A percentile compares a stretch with the other conserved stretches of the same genome.
Conservation (phyloP, 306 rosid species). For the Prunus davidiana region DNA sequence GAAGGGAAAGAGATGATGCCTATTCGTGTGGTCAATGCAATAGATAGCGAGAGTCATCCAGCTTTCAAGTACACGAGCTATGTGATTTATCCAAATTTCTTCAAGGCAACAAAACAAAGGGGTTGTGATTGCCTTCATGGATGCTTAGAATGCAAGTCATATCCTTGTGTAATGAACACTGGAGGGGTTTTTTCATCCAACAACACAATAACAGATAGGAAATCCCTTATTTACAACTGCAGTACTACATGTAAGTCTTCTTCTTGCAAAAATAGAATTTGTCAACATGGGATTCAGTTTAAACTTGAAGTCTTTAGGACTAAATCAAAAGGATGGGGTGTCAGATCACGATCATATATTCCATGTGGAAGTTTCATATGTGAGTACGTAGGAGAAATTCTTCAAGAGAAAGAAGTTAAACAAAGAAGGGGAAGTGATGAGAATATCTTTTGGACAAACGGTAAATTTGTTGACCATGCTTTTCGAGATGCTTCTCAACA, state of each 20-base stretch:
- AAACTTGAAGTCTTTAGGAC: conserved; percentile 38
- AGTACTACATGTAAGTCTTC: conserved; percentile 31
- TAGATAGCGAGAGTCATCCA: neutral
- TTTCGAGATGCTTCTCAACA: too few species aligned
- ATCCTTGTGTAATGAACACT: conserved; percentile 31
- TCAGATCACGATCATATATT: conserved; percentile 39
- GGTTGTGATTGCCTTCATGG: conserved; percentile 26
- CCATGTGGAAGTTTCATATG: conserved; percentile 39
- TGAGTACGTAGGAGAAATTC: conserved; percentile 39
- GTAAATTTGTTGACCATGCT: too few species aligned
- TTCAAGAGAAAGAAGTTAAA: neutral
- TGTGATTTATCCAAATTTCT: neutral
- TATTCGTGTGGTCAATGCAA: conserved; percentile 20
- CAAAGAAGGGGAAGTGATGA: neutral
- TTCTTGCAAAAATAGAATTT: conserved; percentile 30
- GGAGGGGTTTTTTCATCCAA: conserved; percentile 21
- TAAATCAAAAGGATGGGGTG: conserved; percentile 40
- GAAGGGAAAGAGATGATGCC: conserved; percentile 35
- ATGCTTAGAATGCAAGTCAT: conserved; percentile 10
- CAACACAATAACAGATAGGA: neutral
- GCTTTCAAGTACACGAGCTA: conserved; percentile 19
- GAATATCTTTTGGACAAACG: too few species aligned
- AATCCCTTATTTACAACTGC: conserved; percentile 29
- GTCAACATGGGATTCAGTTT: conserved; percentile 26
- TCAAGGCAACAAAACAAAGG: neutral